Evolutionary conservation across 202 grass and related monocot species (phyloP).

Genomic region (Elaeis oleifera): DNA sequence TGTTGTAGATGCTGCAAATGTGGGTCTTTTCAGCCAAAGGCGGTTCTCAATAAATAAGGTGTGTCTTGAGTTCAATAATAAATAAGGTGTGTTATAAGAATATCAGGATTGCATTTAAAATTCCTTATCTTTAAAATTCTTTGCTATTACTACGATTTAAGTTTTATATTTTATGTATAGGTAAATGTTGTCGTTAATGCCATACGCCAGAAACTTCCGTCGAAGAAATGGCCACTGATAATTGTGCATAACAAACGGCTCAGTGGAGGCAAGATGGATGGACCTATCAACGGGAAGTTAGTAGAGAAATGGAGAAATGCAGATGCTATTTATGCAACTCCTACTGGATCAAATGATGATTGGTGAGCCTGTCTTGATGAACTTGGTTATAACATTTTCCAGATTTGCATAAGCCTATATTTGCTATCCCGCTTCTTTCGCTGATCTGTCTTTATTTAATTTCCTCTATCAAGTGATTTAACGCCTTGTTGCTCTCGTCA

Average conservation of each 20-base stretch:
- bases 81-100: slow-evolving; percentile 33
- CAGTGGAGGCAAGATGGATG: slow-evolving; percentile 34
- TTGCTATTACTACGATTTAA: not conserved
- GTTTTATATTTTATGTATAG: slow-evolving; percentile 18
- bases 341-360: slow-evolving; percentile 62
- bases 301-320: slow-evolving; percentile 48
- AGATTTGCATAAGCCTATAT: too few species aligned
- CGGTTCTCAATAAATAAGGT: slow-evolving; percentile 52
- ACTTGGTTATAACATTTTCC: slow-evolving; percentile 3
- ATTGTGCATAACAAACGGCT: slow-evolving; percentile 58
- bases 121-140: not conserved
- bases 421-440: too few species aligned
- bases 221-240: slow-evolving; percentile 48
- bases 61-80: slow-evolving; percentile 14
- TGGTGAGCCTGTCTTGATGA: slow-evolving; percentile 33
- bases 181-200: slow-evolving; percentile 53
- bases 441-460: too few species aligned
- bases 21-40: slow-evolving; percentile 48
- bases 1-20: slow-evolving; percentile 60
- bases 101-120: too few species aligned
- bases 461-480: too few species aligned
- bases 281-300: slow-evolving; percentile 33
- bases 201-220: slow-evolving; percentile 31
- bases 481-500: too few species aligned
- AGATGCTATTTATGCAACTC: slow-evolving; percentile 55